phyloP scores from a whole-genome alignment of 1,284 basidiomycete genomes.

The Ceratobasidium theobromae region DNA sequence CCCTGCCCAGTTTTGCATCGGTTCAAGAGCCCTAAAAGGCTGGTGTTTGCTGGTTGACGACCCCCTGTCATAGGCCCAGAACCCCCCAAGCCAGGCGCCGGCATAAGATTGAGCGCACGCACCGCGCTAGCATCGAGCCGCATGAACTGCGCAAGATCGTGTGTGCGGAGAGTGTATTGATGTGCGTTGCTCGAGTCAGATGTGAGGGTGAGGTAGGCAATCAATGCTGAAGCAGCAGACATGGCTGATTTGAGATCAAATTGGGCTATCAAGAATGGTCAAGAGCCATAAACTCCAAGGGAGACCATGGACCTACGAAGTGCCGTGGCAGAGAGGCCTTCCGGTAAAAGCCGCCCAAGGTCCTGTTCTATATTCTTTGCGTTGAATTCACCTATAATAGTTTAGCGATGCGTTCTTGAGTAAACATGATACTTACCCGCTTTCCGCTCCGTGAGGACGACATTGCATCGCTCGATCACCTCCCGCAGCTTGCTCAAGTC shows the following conservation, averaged over 20 bases:
- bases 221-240: conserved; percentile 76
- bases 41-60: conserved; percentile 67
- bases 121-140: conserved; percentile 93
- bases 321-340: conserved; percentile 49
- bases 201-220: conserved; percentile 83
- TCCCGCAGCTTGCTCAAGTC: conserved; percentile 84
- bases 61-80: conserved; percentile 35
- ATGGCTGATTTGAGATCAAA: conserved; percentile 79
- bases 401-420: background rate
- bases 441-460: conserved; percentile 88
- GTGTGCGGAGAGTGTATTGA: conserved; percentile 77
- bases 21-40: conserved; percentile 87
- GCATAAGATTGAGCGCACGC: conserved; percentile 85
- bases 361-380: conserved; percentile 84
- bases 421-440: conserved; percentile 56
- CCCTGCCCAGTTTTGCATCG: conserved; percentile 97
- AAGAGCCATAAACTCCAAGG: background rate
- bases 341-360: conserved; percentile 70
- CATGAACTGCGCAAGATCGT: conserved; percentile 95
- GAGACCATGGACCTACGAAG: conserved; percentile 48
- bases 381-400: conserved; percentile 73
- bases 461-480: conserved; percentile 85
- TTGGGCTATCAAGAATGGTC: conserved; percentile 58
- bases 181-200: conserved; percentile 80
- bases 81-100: conserved; percentile 53